Conservation (phyloP, 2,329 filamentous ascomycete genomes). For the Emergomyces pasteurianus region DNA sequence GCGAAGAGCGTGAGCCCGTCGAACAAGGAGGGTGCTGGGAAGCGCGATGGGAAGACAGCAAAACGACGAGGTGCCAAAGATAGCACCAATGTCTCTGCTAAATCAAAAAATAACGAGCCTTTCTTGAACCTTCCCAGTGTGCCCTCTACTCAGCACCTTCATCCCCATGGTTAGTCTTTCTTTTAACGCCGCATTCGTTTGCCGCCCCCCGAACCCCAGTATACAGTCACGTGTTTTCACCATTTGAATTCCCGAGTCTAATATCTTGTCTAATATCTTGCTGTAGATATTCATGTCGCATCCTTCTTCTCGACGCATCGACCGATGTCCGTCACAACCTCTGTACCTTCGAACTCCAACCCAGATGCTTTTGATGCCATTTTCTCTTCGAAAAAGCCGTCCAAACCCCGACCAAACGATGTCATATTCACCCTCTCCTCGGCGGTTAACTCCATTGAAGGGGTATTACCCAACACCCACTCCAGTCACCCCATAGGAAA, state of each 20-base stretch:
- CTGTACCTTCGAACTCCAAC: slow-evolving; percentile 60
- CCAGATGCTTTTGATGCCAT: slow-evolving; percentile 73
- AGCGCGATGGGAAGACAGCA: slow-evolving; percentile 21
- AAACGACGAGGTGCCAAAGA: slow-evolving; percentile 26
- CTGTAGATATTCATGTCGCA: slow-evolving; percentile 68
- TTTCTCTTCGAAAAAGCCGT: slow-evolving; percentile 51
- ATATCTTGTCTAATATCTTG: not conserved
- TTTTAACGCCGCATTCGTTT: not conserved
- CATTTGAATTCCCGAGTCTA: not conserved
- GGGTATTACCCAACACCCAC: slow-evolving; percentile 19
- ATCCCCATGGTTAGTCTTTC: slow-evolving; percentile 33
- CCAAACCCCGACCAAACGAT: slow-evolving; percentile 36
- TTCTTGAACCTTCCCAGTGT: slow-evolving; percentile 35
- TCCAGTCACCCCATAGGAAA: slow-evolving; percentile 26
- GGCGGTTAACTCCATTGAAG: slow-evolving; percentile 34
- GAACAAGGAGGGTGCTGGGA: slow-evolving; percentile 21
- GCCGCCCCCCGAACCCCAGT: not conserved
- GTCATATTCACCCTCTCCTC: slow-evolving; percentile 55
- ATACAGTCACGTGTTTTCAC: slow-evolving; percentile 5
- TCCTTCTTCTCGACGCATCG: slow-evolving; percentile 94
- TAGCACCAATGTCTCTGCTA: slow-evolving; percentile 18
- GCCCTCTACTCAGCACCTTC: slow-evolving; percentile 37
- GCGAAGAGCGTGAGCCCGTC: slow-evolving; percentile 28
- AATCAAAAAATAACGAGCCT: slow-evolving; percentile 28
- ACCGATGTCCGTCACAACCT: slow-evolving; percentile 77